These are phyloP conservation scores for Acmispon strigosus DNA, from an alignment of 306 rosid genomes.

Conservation along the genomic window DNA sequence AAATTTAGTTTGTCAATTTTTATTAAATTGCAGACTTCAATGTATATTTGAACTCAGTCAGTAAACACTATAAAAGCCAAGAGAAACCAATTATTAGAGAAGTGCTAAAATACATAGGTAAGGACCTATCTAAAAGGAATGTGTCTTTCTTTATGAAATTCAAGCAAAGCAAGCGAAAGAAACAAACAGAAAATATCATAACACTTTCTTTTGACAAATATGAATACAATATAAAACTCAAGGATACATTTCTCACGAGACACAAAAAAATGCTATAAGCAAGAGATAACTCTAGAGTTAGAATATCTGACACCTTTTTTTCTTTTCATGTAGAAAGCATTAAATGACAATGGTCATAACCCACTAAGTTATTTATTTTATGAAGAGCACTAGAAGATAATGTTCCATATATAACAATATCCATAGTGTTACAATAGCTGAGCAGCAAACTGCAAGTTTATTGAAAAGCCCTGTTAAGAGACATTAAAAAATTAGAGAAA, in stretches of 20 bases:
- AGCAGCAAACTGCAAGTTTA: too few relatives aligned
- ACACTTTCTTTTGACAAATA: background rate
- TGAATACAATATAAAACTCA: background rate
- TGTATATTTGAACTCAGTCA: background rate
- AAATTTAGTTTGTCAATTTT: slow-evolving; percentile 2
- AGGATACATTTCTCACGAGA: background rate
- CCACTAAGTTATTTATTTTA: too few relatives aligned
- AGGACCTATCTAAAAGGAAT: background rate
- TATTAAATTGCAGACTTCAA: background rate
- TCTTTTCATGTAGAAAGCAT: background rate
- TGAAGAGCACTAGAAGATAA: too few relatives aligned
- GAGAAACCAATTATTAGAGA: background rate
- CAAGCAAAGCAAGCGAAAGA: background rate
- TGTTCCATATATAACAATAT: too few relatives aligned
- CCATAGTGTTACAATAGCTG: too few relatives aligned
- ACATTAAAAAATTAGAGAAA: too few relatives aligned
- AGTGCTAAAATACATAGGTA: background rate
- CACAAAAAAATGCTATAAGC: too few relatives aligned
- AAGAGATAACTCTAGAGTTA: background rate
- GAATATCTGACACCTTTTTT: background rate
- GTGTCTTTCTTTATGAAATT: background rate
- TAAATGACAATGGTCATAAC: background rate
- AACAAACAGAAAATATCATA: background rate
- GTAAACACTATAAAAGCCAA: background rate
- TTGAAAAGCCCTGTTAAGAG: too few relatives aligned